Base-by-base conservation (phyloP, 2,329 filamentous ascomycete genomes). In the Aspergillus hiratsukae region DNA sequence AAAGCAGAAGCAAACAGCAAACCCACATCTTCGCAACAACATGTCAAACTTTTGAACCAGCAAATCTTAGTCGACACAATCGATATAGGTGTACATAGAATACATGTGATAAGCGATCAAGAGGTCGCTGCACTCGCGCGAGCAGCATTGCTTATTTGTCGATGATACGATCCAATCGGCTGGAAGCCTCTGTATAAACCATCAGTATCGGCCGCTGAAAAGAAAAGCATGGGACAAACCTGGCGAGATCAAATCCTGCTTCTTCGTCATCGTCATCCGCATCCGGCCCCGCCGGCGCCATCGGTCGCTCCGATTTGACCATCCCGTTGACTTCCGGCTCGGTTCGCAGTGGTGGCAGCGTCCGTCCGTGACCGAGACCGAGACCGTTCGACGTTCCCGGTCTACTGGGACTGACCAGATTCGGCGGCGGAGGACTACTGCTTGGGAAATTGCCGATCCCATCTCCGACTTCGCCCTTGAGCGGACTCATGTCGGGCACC, bases 381-480 rank as follows among this genome's bases (percentile, higher is more conserved):
- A 72, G 54, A 0, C 70, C 67, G 51, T 68, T 71, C 4, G 66
- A 67, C 14, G 65, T 71, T 10, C 72, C 72, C 0, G 73, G 72
- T 51, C 79, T 79, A 37, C 75, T 78, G 1, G 78, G 78, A 52
- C 75, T 75, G 10, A 67, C 71, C 10, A 75, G 63, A 62, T 78
- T 78, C 29, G 77, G 73, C 19, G 77, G 78, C 8, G 77, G 78
- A 4, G 77, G 77, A 61, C 77, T 79, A 56, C 76, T 79, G 57
- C 77, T 79, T 54, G 76, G 76, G 48, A 78, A 72, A 49, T 72
- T 69, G 6, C 67, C 69, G 21, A 74, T 64, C 3, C 65, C 69
- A 25, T 72, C 68, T n/a, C 68, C 72, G 6, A 66, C 58, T 49
- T 71, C 73, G n/a, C 73, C 72, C 62, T 79, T 80, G 46, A 79